Evolutionary conservation across 768 basidiomycete genomes (phyloP).

Genomic region (Boletus speciosus): DNA sequence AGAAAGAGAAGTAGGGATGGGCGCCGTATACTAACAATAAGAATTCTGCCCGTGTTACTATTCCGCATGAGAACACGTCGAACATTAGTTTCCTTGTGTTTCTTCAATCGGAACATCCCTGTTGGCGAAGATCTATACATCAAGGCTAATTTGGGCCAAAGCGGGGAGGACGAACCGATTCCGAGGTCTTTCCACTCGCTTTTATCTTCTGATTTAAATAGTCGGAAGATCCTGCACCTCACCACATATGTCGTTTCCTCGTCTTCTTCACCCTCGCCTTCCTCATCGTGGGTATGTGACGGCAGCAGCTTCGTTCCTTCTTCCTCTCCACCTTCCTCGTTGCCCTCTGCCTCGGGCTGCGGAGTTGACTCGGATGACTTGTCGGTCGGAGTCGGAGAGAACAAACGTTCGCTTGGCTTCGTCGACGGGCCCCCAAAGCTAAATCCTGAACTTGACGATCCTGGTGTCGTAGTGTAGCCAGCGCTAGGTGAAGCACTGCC

Average conservation of each 20-base stretch:
- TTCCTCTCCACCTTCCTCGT: conserved; percentile 30
- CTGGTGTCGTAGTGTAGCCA: conserved; percentile 16
- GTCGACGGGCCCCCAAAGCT: conserved; percentile 20
- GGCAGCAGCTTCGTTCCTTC: conserved; percentile 23
- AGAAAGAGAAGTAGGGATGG: background rate
- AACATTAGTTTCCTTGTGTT: conserved; percentile 57
- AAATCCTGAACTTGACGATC: conserved; percentile 18
- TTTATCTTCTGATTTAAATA: conserved; percentile 48
- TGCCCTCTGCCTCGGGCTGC: conserved; percentile 24
- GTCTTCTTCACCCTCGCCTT: conserved; percentile 79
- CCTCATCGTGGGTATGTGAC: conserved; percentile 51
- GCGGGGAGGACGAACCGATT: conserved; percentile 45
- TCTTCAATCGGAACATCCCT: conserved; percentile 74
- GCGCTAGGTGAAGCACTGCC: conserved; percentile 20
- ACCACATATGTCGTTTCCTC: conserved; percentile 63
- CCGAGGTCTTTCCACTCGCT: conserved; percentile 65
- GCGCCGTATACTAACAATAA: conserved; percentile 51
- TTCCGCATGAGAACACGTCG: conserved; percentile 69
- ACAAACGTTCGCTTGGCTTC: conserved; percentile 23
- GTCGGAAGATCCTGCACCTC: conserved; percentile 59
- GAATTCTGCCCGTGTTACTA: conserved; percentile 70
- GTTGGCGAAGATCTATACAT: background rate
- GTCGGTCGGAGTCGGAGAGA: conserved; percentile 28
- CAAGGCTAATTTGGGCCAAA: background rate
- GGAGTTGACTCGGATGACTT: conserved; percentile 30